Evolutionary conservation across 495 filamentous ascomycete species (phyloP).

Genomic region (Paragyromitra xinjiangensis): DNA sequence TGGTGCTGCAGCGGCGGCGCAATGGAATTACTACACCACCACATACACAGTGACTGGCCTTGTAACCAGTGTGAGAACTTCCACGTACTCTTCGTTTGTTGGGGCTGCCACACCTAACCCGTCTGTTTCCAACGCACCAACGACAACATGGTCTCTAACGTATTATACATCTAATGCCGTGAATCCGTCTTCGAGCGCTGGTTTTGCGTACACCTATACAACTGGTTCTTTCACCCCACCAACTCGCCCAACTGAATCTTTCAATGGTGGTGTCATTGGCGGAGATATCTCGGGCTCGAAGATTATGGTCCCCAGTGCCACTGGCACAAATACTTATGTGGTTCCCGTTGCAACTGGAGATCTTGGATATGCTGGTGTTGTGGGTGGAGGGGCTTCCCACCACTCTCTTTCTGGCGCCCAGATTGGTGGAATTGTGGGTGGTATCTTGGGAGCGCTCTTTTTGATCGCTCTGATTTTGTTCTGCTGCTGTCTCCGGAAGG

Average conservation of each 20-base stretch:
- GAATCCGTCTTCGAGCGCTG: constrained; percentile 45
- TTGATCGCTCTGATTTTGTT: constrained; percentile 54
- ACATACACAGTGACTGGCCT: constrained; percentile 37
- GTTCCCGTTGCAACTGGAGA: constrained; percentile 54
- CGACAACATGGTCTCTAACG: constrained; percentile 33
- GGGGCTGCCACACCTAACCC: constrained; percentile 27
- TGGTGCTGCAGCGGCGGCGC: neutral
- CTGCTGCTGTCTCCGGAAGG: constrained; percentile 56
- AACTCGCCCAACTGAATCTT: constrained; percentile 47
- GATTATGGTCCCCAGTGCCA: constrained; percentile 48
- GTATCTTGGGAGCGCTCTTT: constrained; percentile 57
- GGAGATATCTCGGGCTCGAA: constrained; percentile 51
- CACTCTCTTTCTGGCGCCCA: constrained; percentile 49
- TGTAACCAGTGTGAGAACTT: constrained; percentile 30
- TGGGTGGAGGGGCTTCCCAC: constrained; percentile 24
- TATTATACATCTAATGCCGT: constrained; percentile 18
- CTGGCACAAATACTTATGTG: constrained; percentile 55
- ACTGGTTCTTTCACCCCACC: constrained; percentile 46
- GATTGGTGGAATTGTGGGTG: constrained; percentile 57
- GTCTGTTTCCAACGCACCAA: constrained; percentile 38
- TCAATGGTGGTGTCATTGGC: constrained; percentile 52
- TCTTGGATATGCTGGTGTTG: constrained; percentile 50
- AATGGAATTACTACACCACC: constrained; percentile 47
- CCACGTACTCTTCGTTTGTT: constrained; percentile 39
- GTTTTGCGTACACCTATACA: constrained; percentile 6